Percentiles rank a stretch among this genome's conserved stretches.
These are phyloP conservation scores for Globisporangium iwayamae DNA, from an alignment of 352 stramenopile species.

Conservation along the genomic window DNA sequence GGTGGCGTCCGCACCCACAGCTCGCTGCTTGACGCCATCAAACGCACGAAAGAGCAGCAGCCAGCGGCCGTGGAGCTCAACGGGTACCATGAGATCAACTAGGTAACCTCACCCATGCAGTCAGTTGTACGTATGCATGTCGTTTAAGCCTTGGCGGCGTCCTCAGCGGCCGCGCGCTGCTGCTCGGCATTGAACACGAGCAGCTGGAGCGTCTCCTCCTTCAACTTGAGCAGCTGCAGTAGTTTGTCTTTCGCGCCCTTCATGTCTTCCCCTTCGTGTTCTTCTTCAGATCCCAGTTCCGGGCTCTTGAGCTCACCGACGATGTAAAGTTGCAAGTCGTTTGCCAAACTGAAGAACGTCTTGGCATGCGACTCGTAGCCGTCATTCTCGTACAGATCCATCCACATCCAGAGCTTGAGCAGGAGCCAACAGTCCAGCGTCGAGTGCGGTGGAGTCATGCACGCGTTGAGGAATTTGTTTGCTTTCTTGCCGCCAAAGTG, in stretches of 20 bases:
- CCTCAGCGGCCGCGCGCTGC: conserved; percentile 19
- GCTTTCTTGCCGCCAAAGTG: conserved; percentile 37
- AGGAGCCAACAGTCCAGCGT: conserved; percentile 39
- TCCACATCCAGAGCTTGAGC: conserved; percentile 41
- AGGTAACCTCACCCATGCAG: not conserved
- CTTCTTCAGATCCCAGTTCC: not conserved
- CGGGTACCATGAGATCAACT: conserved; percentile 36
- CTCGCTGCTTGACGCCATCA: conserved; percentile 31
- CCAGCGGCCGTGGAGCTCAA: conserved; percentile 17
- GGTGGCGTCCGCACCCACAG: not conserved
- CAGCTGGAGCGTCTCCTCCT: conserved; percentile 60
- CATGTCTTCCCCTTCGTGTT: conserved; percentile 27
- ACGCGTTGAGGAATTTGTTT: conserved; percentile 35
- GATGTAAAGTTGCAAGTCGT: conserved; percentile 52
- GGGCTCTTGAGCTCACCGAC: conserved; percentile 22
- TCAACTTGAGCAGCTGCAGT: conserved; percentile 42
- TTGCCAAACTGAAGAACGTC: conserved; percentile 37
- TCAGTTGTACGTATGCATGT: not conserved
- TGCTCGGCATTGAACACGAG: conserved; percentile 50
- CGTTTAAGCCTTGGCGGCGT: conserved; percentile 16
- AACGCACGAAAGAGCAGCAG: conserved; percentile 25
- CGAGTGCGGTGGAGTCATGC: conserved; percentile 20
- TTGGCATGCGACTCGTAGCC: conserved; percentile 41
- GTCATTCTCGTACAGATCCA: conserved; percentile 54
- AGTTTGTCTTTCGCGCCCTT: conserved; percentile 39